Percentiles rank a stretch among this genome's conserved stretches.
These are phyloP conservation scores for Oenanthe sinensis DNA, from an alignment of 129 eudicot genomes.

Conservation along the genomic window DNA sequence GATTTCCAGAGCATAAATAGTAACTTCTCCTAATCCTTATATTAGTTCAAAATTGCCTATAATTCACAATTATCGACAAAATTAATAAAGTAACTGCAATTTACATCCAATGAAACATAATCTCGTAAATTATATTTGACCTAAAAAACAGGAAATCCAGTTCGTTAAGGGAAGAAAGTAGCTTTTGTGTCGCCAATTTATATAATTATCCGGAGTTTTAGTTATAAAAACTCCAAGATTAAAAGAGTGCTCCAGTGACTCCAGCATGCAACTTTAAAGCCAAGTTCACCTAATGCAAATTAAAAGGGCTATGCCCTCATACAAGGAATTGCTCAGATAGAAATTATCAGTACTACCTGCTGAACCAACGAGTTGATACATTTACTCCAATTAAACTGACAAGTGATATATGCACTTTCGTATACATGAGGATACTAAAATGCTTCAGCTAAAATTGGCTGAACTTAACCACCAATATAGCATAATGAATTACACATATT, in stretches of 20 bases:
- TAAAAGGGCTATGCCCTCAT: not conserved
- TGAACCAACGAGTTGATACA: not conserved
- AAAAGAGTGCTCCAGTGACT: not conserved
- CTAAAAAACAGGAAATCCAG: not conserved
- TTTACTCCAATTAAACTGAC: not conserved
- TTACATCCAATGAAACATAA: not conserved
- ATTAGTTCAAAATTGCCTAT: not conserved
- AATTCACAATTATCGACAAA: not conserved
- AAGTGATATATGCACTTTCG: not conserved
- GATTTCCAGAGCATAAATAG: not conserved
- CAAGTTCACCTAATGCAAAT: not conserved
- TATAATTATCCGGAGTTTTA: not conserved
- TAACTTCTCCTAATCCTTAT: not conserved
- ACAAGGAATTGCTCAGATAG: not conserved
- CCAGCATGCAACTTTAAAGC: not conserved
- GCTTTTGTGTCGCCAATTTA: not conserved
- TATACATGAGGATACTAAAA: not conserved
- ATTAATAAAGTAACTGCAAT: slow-evolving; percentile 22
- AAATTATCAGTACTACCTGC: not conserved
- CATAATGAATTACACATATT: not conserved
- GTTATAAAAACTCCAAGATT: not conserved
- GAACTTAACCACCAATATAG: not conserved
- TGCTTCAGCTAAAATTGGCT: not conserved
- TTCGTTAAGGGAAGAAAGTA: not conserved
- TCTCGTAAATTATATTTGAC: not conserved